Percentiles rank a stretch among this genome's conserved stretches.
Conservation (phyloP, 2,329 filamentous ascomycete species). For the Aspergillus chevalieri region DNA sequence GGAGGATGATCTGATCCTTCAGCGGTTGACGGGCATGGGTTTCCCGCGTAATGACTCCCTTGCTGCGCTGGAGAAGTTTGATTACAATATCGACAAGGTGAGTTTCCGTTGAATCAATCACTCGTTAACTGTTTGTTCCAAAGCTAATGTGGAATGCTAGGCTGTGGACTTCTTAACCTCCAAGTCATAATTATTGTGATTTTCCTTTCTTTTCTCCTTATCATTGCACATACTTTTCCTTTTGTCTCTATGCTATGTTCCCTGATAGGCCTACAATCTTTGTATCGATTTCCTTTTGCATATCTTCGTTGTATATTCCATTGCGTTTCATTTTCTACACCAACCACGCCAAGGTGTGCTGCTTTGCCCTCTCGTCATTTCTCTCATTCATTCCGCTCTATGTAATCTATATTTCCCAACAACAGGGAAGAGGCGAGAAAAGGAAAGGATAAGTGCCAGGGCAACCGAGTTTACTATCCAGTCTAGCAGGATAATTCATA, state of each 20-base stretch:
- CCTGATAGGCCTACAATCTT: background rate
- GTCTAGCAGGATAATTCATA: background rate
- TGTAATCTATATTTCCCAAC: background rate
- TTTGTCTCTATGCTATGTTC: conserved; percentile 8
- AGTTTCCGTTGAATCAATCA: conserved; percentile 27
- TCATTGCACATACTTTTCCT: conserved; percentile 9
- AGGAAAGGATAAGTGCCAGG: conserved; percentile 3
- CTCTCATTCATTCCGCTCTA: background rate
- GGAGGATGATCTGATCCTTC: conserved; percentile 86
- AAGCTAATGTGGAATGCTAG: conserved; percentile 12
- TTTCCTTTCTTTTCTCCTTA: background rate
- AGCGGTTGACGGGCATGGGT: conserved; percentile 84
- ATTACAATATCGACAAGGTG: conserved; percentile 94
- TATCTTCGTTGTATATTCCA: conserved; percentile 8
- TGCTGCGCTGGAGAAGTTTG: conserved; percentile 80
- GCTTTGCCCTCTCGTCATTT: background rate
- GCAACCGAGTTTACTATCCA: background rate
- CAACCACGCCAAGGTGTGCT: conserved; percentile 1
- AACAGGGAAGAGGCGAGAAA: background rate
- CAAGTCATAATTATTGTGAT: conserved; percentile 25
- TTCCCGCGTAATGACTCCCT: conserved; percentile 70
- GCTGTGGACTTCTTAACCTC: conserved; percentile 38
- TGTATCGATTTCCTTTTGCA: conserved; percentile 4
- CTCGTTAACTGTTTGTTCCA: no score
- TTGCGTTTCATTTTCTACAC: conserved; percentile 10